These are phyloP conservation scores for Periconia macrospinosa DNA, from an alignment of 2,329 filamentous ascomycete genomes.

Conservation along the genomic window DNA sequence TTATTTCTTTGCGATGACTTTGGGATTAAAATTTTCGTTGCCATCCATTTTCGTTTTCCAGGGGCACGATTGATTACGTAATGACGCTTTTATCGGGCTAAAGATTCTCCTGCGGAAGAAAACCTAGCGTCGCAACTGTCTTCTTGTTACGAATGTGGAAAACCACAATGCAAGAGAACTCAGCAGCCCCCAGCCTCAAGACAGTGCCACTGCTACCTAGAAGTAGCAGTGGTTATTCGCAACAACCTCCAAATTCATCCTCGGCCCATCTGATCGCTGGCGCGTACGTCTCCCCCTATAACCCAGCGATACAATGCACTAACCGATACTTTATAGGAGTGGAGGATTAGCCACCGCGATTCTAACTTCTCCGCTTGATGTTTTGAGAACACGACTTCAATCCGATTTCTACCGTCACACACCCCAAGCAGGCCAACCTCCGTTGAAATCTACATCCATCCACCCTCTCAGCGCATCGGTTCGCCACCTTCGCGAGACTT, in stretches of 20 bases:
- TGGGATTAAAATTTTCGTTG: too few species aligned
- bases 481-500: constrained; percentile 31
- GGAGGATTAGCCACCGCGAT: constrained; percentile 3
- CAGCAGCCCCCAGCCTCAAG: constrained; percentile 3
- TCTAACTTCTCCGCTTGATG: constrained; percentile 6
- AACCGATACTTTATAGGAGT: constrained; percentile 3
- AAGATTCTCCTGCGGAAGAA: too few species aligned
- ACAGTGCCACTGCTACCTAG: constrained; percentile 1
- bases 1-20: too few species aligned
- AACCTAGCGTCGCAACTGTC: too few species aligned
- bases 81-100: too few species aligned
- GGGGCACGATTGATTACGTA: too few species aligned
- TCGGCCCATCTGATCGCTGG: constrained; percentile 3
- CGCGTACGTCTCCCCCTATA: background rate
- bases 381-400: constrained; percentile 8
- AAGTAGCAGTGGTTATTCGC: background rate
- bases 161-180: constrained; percentile 2
- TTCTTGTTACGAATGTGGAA: too few species aligned
- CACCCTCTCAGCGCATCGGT: background rate
- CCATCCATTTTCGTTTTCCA: too few species aligned
- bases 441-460: background rate
- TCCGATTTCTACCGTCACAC: background rate
- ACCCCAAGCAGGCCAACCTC: background rate
- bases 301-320: constrained; percentile 1
- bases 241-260: background rate